Evolutionary conservation across 441 rosid species (phyloP), one percentile per base, ranked within the genome.

Genomic region (Pelargonium cotyledonis): DNA sequence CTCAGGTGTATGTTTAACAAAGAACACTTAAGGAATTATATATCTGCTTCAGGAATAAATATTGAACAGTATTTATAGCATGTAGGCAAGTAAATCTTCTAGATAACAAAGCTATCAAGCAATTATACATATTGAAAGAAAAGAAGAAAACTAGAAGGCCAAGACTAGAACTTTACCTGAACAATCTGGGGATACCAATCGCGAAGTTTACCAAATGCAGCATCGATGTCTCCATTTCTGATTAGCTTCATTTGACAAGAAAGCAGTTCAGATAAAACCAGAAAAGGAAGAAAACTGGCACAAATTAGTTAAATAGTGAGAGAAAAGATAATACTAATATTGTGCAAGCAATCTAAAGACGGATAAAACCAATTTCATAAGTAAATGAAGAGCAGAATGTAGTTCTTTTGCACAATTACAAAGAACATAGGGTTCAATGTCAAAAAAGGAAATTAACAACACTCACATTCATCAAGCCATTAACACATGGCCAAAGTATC

Each of bases 171-270:
- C 67, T 65, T 67, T 67, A 94, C 97, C 96, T 91, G 85, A 76
- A 89, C 83, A 72, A 88, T 81, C 75, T 89, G 87, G 67, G 99
- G 99, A 84, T 88, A 87, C 88, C 86, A 89, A 18, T 84, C 87
- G 49, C 11, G 86, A 68, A 94, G 91, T 75, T 80, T 81, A 71
- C 65, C 69, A 58, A 91, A 69, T 67, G 92, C 92, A 69, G 84
- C 83, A 83, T 88, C 89, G 73, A 88, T 86, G 68, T 89, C 87
- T 58, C 97, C 99, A 72, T 72, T 87, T 84, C 87, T 85, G 78
- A 94, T 85, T 69, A 87, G 84, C 99, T 94, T 81, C 78, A 78
- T 72, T 57, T 8, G 69, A 47, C 70, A 66, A 77, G 63, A 66
- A 69, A 74, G 67, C 15, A 51, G 51, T 65, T 65, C 65, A 70